Evolutionary conservation across 257 asterid genomes (phyloP), one percentile per base, ranked within the genome.

Genomic region (Osmanthus fragrans): DNA sequence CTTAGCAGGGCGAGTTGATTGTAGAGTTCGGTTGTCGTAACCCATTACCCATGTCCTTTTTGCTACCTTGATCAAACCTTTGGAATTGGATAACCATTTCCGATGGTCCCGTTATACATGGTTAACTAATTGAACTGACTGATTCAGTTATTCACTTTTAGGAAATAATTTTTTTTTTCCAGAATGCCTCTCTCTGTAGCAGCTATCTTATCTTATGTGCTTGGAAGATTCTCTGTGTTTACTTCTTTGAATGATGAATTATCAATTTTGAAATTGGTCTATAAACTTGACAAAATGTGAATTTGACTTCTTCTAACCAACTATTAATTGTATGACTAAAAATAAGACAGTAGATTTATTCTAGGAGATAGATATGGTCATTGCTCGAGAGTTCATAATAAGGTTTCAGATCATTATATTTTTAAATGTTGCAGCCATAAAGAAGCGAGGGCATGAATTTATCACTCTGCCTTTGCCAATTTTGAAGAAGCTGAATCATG

Each of bases 401-500:
- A 32, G 19, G 67, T 65, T 65, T 33, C 30, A 68, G 49, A 82
- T 76, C 25, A 34, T 76, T 76, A 33, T 67, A 19, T 25, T 73
- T 65, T 73, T 27, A 32, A 7, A 67, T 72, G 18, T 37, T 82
- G 80, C 84, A 94, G 97, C 87, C 77, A 84, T 77, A 21, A 91
- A 86, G 91, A 94, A 91, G 82, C 86, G 93, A 84, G 83, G 80
- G 23, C 82, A 80, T 67, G 89, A 79, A 73, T 81, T 84, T 23
- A 70, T 82, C 58, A 73, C 84, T 68, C 82, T 84, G 4, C 84
- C 87, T 40, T 78, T 81, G 76, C 73, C 76, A 21, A 83, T 51
- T 79, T 76, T 82, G 56, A 83, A 74, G 81, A 90, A 88, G 86
- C 80, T 63, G 71, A 81, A 60, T 69, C 86, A 49, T 21, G 78